phyloP scores from a whole-genome alignment of 352 stramenopile species.

The Phytophthora agathidicida region DNA sequence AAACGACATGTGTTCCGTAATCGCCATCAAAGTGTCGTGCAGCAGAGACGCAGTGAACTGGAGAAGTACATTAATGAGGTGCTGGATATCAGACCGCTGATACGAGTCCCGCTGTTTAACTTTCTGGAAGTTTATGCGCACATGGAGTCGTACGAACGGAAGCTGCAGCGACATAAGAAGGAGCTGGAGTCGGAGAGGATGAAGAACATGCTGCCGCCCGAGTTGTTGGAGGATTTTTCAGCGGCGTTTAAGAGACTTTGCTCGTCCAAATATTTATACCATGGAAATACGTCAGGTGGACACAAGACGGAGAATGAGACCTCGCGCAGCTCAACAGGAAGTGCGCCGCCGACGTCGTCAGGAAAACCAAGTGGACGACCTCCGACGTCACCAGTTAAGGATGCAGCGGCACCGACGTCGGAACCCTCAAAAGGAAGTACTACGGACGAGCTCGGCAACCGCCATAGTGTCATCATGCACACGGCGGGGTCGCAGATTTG shows the following conservation, averaged over 20 bases:
- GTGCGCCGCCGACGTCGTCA: slow-evolving; percentile 18
- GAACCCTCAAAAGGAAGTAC: slow-evolving; percentile 41
- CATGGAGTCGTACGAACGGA: slow-evolving; percentile 88
- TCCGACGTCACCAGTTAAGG: slow-evolving; percentile 55
- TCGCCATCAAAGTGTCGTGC: slow-evolving; percentile 84
- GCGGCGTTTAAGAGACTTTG: slow-evolving; percentile 80
- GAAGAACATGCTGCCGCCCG: slow-evolving; percentile 80
- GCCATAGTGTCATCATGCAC: slow-evolving; percentile 58
- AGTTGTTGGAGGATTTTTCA: slow-evolving; percentile 74
- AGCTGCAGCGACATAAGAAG: slow-evolving; percentile 86
- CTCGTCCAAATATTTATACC: slow-evolving; percentile 86
- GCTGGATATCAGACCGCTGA: slow-evolving; percentile 78
- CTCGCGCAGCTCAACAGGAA: slow-evolving; percentile 24
- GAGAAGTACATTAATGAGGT: slow-evolving; percentile 91
- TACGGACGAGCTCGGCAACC: slow-evolving; percentile 43
- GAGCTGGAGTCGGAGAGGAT: slow-evolving; percentile 87
- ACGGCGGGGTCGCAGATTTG: slow-evolving; percentile 81
- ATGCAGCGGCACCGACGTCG: slow-evolving; percentile 23
- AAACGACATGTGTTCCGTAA: slow-evolving; percentile 90
- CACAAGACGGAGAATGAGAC: slow-evolving; percentile 40
- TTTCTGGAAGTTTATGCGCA: slow-evolving; percentile 89
- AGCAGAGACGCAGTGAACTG: slow-evolving; percentile 82
- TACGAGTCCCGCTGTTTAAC: slow-evolving; percentile 87
- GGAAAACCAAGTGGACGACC: slow-evolving; percentile 29
- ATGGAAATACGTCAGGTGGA: slow-evolving; percentile 41